Conservation (phyloP, 495 filamentous ascomycete species). For the Viridothelium virens region DNA sequence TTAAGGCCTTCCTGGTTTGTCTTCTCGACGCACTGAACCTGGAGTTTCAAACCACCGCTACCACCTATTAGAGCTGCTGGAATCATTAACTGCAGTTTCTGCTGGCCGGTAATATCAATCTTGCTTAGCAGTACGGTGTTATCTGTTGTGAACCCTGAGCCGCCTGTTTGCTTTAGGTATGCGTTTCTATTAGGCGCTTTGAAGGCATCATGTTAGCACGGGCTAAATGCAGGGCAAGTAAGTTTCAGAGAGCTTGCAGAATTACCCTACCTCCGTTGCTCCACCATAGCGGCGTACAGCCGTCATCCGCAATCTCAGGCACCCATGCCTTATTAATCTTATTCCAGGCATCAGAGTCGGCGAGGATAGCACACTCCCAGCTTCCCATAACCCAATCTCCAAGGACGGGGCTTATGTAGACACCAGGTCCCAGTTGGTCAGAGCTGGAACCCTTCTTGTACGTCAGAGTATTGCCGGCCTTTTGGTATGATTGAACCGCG, state of each 20-base stretch:
- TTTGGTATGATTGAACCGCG: not conserved
- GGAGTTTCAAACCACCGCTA: not conserved
- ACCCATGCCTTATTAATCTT: not conserved
- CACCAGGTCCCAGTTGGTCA: slow-evolving; percentile 4
- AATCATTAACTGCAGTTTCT: slow-evolving; percentile 7
- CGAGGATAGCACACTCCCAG: slow-evolving; percentile 3
- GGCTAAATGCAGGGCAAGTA: not conserved
- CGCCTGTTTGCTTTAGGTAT: not conserved
- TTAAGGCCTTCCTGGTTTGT: not conserved
- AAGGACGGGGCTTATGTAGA: slow-evolving; percentile 1
- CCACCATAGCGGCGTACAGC: slow-evolving; percentile 5
- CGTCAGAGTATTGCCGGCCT: slow-evolving; percentile 2
- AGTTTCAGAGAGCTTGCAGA: not conserved
- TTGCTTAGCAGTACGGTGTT: slow-evolving; percentile 2
- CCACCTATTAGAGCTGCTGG: not conserved
- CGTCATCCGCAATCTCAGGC: not conserved
- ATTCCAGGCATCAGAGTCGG: not conserved
- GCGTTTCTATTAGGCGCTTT: not conserved
- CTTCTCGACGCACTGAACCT: not conserved
- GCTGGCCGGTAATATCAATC: not conserved
- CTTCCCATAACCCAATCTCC: slow-evolving; percentile 1
- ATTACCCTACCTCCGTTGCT: not conserved
- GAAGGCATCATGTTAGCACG: not conserved
- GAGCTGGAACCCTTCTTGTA: slow-evolving; percentile 1
- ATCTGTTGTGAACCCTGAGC: not conserved